Base-by-base conservation (phyloP, 2,329 filamentous ascomycete species). In the Emergomyces orientalis region DNA sequence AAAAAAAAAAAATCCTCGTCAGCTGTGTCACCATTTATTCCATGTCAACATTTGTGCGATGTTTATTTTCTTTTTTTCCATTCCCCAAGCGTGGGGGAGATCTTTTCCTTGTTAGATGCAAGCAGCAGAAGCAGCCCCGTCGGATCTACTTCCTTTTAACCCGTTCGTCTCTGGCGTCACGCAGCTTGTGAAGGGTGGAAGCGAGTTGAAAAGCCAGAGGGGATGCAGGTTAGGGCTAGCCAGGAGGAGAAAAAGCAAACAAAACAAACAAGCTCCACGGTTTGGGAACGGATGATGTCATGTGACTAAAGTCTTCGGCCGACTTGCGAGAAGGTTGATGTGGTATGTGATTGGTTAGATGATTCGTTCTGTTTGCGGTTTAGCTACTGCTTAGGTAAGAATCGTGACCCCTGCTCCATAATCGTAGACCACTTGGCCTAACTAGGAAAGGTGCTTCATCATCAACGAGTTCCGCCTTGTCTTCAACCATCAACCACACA, bases 21-120 rank as follows among this genome's bases (percentile, higher is more conserved):
- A n/a, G n/a, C n/a, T n/a, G n/a, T n/a, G n/a, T n/a, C n/a, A n/a
- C n/a, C n/a, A n/a, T n/a, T n/a, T n/a, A n/a, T n/a, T n/a, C n/a
- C n/a, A n/a, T n/a, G n/a, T n/a, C n/a, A n/a, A n/a, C n/a, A n/a
- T n/a, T n/a, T n/a, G n/a, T n/a, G n/a, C n/a, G n/a, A n/a, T n/a
- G n/a, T n/a, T n/a, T n/a, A n/a, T n/a, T n/a, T 59, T 59, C 37
- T 59, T 45, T 59, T 22, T 27, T 14, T 59, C 30, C 30, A 13
- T 59, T 59, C 19, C 9, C 34, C 9, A 37, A 22, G 43, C 14
- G 3, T 45, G 17, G 43, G 43, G 17, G 43, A 19, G 6, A 45
- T 39, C 9, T 57, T 57, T 27, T 37, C n/a, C n/a, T n/a, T n/a
- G n/a, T n/a, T n/a, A n/a, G n/a, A n/a, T n/a, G n/a, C n/a, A n/a